These are phyloP conservation scores for Ilex paraguariensis DNA, from an alignment of 305 asterid genomes.

Conservation along the genomic window DNA sequence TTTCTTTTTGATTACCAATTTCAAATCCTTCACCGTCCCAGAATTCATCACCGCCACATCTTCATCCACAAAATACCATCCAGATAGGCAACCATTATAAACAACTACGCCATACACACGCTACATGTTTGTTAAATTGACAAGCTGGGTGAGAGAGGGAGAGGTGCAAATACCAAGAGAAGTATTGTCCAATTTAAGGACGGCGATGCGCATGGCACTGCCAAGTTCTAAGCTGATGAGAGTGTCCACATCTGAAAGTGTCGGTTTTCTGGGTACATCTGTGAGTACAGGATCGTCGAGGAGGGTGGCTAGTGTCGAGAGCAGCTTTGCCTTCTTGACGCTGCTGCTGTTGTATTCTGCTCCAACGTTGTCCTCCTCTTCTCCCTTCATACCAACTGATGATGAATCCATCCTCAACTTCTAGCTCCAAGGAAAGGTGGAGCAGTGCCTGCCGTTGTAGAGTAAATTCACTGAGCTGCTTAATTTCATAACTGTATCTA, in stretches of 20 bases:
- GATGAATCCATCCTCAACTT: no score
- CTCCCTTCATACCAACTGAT: no score
- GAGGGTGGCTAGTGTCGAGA: constrained; percentile 61
- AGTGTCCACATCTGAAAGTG: constrained; percentile 73
- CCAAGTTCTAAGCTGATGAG: constrained; percentile 86
- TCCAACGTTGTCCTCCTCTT: background rate
- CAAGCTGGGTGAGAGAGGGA: constrained; percentile 12
- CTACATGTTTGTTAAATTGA: constrained; percentile 35
- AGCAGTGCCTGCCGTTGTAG: no score
- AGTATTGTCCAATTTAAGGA: constrained; percentile 60
- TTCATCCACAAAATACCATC: constrained; percentile 12
- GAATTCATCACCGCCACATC: constrained; percentile 74
- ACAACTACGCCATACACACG: background rate
- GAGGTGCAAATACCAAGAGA: constrained; percentile 41
- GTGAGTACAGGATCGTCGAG: constrained; percentile 73
- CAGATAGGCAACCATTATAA: background rate
- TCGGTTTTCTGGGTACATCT: constrained; percentile 71
- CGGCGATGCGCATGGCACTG: constrained; percentile 86
- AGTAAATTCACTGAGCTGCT: no score
- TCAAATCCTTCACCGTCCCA: constrained; percentile 71
- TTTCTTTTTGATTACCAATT: constrained; percentile 56
- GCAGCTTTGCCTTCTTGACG: constrained; percentile 58
- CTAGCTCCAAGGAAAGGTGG: no score
- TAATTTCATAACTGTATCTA: no score
- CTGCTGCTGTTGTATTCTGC: constrained; percentile 39